phyloP scores from a whole-genome alignment of 2,329 filamentous ascomycete species.

The Davidsoniella neocaledoniae region DNA sequence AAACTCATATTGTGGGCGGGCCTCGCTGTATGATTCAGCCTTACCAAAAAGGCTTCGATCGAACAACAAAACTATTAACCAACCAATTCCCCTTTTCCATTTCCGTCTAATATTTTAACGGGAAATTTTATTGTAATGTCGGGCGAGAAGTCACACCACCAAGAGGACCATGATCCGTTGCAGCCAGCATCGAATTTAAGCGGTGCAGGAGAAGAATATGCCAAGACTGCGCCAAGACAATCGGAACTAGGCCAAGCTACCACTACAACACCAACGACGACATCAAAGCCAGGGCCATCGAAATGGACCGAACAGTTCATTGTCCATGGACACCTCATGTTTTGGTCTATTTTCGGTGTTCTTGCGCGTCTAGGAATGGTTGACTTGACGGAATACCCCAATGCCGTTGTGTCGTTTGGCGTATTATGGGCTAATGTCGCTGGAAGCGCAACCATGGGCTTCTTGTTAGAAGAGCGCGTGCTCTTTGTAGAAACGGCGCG shows the following conservation, averaged over 20 bases:
- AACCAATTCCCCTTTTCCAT: no score
- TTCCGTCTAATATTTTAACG: no score
- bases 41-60: no score
- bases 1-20: no score
- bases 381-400: slow-evolving; percentile 63
- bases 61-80: no score
- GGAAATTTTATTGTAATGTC: no score
- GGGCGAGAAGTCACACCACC: no score
- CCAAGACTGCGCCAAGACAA: no score
- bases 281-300: not conserved
- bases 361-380: slow-evolving; percentile 68
- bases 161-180: no score
- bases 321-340: slow-evolving; percentile 63
- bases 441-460: slow-evolving; percentile 71
- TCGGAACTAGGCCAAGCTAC: not conserved
- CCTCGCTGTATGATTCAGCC: no score
- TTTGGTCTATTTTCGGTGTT: slow-evolving; percentile 75
- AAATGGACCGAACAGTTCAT: slow-evolving; percentile 24
- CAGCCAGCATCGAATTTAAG: no score
- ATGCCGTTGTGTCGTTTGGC: slow-evolving; percentile 55
- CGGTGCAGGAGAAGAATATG: no score
- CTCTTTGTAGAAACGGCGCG: slow-evolving; percentile 38
- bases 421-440: slow-evolving; percentile 79
- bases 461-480: slow-evolving; percentile 60
- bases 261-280: not conserved